Percentiles rank a stretch among this genome's conserved stretches.
Evolutionary conservation across 106 monocot species (phyloP).

Genomic region (Allium fistulosum): DNA sequence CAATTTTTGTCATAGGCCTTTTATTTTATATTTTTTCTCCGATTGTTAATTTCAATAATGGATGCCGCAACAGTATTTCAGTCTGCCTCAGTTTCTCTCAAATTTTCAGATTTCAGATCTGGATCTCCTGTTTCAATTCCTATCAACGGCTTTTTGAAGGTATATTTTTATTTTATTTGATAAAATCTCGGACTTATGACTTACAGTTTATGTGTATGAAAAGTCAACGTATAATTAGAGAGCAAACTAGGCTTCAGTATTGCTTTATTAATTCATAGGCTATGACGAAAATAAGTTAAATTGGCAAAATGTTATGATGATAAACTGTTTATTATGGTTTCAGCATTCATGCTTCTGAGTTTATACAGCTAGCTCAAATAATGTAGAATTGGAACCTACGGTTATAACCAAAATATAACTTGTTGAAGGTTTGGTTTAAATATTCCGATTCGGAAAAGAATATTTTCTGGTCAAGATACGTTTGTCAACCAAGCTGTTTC

Average conservation of each 20-base stretch:
- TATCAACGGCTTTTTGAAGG: constrained; percentile 5
- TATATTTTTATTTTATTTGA: constrained; percentile 1
- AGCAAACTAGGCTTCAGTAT: background rate
- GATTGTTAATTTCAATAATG: constrained; percentile 7
- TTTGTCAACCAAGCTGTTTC: no score
- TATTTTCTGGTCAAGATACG: no score
- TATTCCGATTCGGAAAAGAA: no score
- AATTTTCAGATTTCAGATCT: constrained; percentile 1
- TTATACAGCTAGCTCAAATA: no score
- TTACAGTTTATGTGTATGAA: background rate
- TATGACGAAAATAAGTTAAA: background rate
- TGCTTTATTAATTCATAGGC: background rate
- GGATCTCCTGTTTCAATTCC: constrained; percentile 8
- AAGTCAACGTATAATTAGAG: background rate
- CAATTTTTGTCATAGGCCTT: background rate
- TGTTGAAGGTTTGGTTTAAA: no score
- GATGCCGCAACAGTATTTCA: constrained; percentile 17
- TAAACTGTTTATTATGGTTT: background rate
- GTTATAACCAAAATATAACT: no score
- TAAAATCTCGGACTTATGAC: background rate
- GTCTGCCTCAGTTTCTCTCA: constrained; percentile 12
- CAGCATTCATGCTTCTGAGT: no score
- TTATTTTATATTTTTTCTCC: no score
- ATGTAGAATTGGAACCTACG: no score
- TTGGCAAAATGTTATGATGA: background rate